Percentiles rank a stretch among this genome's conserved stretches.
These are phyloP conservation scores for Stephania cephalantha DNA, from an alignment of 164 flowering plant species.

Conservation along the genomic window DNA sequence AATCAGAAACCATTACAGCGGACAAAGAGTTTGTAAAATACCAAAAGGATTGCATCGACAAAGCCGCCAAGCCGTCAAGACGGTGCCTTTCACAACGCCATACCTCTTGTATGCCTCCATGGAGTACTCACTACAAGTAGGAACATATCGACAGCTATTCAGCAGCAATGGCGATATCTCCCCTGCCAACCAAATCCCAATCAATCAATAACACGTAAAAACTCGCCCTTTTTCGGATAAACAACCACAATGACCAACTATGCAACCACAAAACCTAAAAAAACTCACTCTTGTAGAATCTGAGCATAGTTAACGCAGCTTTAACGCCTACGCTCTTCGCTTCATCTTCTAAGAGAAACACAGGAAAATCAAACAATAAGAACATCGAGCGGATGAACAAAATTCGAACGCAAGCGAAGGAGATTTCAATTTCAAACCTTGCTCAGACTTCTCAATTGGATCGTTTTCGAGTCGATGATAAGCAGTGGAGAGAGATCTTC, in stretches of 20 bases:
- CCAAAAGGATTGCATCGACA: constrained; percentile 99
- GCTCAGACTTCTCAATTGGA: constrained; percentile 15
- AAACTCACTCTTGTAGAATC: constrained; percentile 62
- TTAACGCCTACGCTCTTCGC: constrained; percentile 58
- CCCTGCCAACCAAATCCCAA: constrained; percentile 30
- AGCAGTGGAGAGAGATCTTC: neutral
- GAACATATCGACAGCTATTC: constrained; percentile 81
- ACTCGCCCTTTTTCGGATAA: neutral
- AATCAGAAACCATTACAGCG: neutral
- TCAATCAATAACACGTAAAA: neutral
- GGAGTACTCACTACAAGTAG: constrained; percentile 92
- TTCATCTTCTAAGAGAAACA: constrained; percentile 30
- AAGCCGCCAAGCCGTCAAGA: constrained; percentile 86
- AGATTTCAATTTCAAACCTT: constrained; percentile 18
- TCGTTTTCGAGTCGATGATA: constrained; percentile 13
- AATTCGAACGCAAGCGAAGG: neutral
- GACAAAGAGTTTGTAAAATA: constrained; percentile 8
- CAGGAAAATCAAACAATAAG: neutral
- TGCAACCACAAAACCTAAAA: neutral
- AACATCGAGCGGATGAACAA: neutral
- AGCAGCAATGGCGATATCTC: constrained; percentile 91
- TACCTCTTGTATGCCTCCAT: constrained; percentile 92
- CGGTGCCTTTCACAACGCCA: constrained; percentile 77
- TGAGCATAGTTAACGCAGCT: constrained; percentile 77
- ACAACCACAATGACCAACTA: neutral